These are phyloP conservation scores for Aspergillus cristatus DNA, from an alignment of 495 filamentous ascomycete species.

Conservation along the genomic window DNA sequence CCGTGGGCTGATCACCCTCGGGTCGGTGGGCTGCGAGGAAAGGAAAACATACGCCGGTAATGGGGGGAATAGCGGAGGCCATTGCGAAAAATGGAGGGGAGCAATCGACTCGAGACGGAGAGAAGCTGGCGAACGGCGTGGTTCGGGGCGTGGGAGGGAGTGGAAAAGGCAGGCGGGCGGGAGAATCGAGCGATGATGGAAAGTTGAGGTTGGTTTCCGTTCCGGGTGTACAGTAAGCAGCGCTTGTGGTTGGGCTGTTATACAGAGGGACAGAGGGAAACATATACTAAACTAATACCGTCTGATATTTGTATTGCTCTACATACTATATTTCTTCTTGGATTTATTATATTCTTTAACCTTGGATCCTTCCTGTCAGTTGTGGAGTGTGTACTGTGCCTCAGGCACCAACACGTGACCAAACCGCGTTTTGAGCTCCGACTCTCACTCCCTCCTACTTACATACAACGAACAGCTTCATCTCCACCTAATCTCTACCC, in stretches of 20 bases:
- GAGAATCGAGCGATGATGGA: conserved; percentile 18
- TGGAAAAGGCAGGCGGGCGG: conserved; percentile 14
- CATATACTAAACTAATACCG: too few relatives aligned
- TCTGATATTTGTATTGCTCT: too few relatives aligned
- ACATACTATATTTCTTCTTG: too few relatives aligned
- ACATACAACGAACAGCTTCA: conserved; percentile 3
- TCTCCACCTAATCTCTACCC: neutral
- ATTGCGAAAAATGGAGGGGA: conserved; percentile 25
- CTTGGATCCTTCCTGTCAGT: too few relatives aligned
- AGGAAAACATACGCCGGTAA: conserved; percentile 40
- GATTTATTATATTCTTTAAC: too few relatives aligned
- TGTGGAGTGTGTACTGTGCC: too few relatives aligned
- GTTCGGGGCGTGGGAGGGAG: conserved; percentile 14
- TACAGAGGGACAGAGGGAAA: too few relatives aligned
- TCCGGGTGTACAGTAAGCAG: conserved; percentile 34
- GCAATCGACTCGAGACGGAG: conserved; percentile 8
- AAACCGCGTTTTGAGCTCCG: neutral
- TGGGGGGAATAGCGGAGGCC: conserved; percentile 36
- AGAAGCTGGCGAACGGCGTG: conserved; percentile 3
- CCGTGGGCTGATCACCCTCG: neutral
- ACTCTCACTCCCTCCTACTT: neutral
- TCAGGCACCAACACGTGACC: conserved; percentile 1
- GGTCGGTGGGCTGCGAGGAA: conserved; percentile 1
- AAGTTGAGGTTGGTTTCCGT: conserved; percentile 33
- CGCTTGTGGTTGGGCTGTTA: conserved; percentile 18